phyloP scores from a whole-genome alignment of 805 yeast species.

The Ogataea salicorniae region DNA sequence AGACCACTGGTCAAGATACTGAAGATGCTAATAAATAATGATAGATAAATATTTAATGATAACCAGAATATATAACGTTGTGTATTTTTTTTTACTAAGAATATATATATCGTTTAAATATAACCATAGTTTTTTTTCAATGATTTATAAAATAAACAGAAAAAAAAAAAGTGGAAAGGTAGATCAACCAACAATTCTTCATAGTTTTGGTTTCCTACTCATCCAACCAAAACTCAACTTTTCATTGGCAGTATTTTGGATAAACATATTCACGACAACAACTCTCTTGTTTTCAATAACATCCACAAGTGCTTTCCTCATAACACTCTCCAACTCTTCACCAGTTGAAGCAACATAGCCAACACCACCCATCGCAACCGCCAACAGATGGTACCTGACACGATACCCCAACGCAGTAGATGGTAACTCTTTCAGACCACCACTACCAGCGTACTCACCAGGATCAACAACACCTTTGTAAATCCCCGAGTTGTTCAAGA shows the following conservation, averaged over 20 bases:
- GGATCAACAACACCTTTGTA: constrained; percentile 52
- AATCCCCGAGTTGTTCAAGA: constrained; percentile 73
- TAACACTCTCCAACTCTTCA: constrained; percentile 32
- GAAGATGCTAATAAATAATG: neutral
- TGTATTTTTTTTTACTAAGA: too few species aligned
- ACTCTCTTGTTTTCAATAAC: constrained; percentile 30
- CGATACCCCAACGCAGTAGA: constrained; percentile 55
- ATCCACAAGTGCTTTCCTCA: constrained; percentile 33
- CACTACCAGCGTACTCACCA: constrained; percentile 11
- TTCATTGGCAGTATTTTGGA: constrained; percentile 47
- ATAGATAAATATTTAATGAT: neutral
- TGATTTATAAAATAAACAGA: neutral
- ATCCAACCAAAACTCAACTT: constrained; percentile 66
- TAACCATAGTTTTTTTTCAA: neutral
- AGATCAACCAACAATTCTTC: neutral
- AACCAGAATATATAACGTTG: neutral
- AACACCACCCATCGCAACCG: constrained; percentile 49
- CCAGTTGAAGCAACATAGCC: constrained; percentile 45
- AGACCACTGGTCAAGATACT: too few species aligned
- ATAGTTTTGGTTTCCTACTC: constrained; percentile 34
- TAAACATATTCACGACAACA: constrained; percentile 54
- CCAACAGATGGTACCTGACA: constrained; percentile 54
- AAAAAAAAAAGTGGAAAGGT: neutral
- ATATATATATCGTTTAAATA: too few species aligned
- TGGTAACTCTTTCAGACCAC: constrained; percentile 34